Evolutionary conservation across 495 filamentous ascomycete genomes (phyloP).

Genomic region (Lasiosphaeriaceae sp.): DNA sequence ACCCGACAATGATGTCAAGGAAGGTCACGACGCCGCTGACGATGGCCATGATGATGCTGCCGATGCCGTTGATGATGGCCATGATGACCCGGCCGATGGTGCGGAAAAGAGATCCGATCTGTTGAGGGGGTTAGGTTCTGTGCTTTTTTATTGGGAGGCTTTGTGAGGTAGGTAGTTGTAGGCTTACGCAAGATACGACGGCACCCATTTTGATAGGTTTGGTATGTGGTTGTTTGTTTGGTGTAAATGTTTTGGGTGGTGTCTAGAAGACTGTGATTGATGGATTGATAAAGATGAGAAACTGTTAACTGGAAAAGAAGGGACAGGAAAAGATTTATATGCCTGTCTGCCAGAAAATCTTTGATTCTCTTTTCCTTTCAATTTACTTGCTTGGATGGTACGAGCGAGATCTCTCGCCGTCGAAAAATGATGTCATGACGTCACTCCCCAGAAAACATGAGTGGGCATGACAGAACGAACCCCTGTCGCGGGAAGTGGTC

Average conservation of each 20-base stretch:
- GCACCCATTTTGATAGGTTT: conserved; percentile 75
- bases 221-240: conserved; percentile 9
- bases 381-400: not conserved
- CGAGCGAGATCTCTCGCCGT: too few species aligned
- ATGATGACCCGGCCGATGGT: conserved; percentile 82
- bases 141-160: not conserved
- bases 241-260: conserved; percentile 3
- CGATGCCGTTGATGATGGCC: conserved; percentile 71
- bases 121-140: conserved; percentile 18
- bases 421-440: too few species aligned
- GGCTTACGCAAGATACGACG: conserved; percentile 90
- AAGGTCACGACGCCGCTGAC: conserved; percentile 67
- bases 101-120: conserved; percentile 77
- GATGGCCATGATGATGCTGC: conserved; percentile 77
- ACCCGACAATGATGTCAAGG: conserved; percentile 81
- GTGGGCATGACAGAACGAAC: too few species aligned
- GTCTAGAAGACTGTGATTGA: not conserved
- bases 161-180: not conserved
- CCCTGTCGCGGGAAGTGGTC: too few species aligned
- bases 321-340: not conserved
- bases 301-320: not conserved
- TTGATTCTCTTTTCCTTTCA: not conserved
- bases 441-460: too few species aligned
- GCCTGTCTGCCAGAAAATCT: not conserved
- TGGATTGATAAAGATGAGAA: conserved; percentile 3